Evolutionary conservation across 2,329 filamentous ascomycete species (phyloP), one percentile per base, ranked within the genome.

Genomic region (Pyrenochaeta sp.): DNA sequence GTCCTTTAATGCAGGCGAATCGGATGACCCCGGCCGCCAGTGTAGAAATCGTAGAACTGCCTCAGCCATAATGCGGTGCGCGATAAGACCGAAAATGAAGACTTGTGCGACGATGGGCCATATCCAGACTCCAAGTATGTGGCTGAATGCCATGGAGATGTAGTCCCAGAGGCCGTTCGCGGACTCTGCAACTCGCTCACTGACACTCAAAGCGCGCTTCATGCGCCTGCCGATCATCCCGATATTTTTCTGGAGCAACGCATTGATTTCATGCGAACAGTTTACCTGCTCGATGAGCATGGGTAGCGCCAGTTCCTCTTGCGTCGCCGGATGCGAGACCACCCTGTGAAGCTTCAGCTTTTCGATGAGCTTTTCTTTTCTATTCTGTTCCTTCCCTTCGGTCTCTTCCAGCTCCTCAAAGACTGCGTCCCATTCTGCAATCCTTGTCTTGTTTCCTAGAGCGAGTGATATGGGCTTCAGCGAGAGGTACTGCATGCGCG

Each of bases 401-500:
- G 87, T 86, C 69, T 96, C 91, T 13, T 89, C 84, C 37, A 84
- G 86, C 54, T 85, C 82, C 36, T 66, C 83, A 15, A 82, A 79
- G 8, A 80, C 74, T 19, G 76, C 66, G 48, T 77, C 72, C 63
- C 76, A 80, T 34, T 67, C 72, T 75, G 78, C 52, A 45, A 69
- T 77, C 48, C 72, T 81, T 56, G 65, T 82, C 68, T 94, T 92
- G 52, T 76, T 72, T 2, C 86, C 91, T 13, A 99, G 82, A 0
- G 93, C 93, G 42, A 99, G 83, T 0, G 93, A 90, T 50, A 99
- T 98, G 0, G 95, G 94, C 28, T 88, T 86, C 22, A 97, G 82
- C 0, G 95, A 99, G 67, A 98, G 90, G 77, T 98, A 99, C 78
- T 99, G 94, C 95, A 99, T 98, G 54, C 89, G 87, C 32, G 85